Evolutionary conservation across 805 yeast species (phyloP).

Genomic region (Blastobotrys muscicola): DNA sequence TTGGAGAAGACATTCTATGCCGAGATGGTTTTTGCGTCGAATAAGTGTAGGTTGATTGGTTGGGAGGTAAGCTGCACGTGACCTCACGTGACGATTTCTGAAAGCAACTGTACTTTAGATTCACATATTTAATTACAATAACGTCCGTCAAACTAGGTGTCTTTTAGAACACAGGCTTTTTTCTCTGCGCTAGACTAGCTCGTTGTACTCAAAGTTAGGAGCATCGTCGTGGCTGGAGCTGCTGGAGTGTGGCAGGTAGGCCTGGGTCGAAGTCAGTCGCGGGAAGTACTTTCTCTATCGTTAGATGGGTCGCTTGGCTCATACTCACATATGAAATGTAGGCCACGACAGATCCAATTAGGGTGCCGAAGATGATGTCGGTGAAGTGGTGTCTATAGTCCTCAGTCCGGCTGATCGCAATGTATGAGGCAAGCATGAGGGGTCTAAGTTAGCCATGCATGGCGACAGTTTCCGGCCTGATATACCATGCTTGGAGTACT

Average conservation of each 20-base stretch:
- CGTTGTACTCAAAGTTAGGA: background rate
- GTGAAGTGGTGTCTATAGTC: constrained; percentile 92
- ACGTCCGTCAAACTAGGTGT: too few species aligned
- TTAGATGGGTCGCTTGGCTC: background rate
- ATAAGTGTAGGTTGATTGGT: constrained; percentile 6
- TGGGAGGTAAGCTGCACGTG: background rate
- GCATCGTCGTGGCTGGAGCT: background rate
- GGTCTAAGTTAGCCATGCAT: constrained; percentile 23
- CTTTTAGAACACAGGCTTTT: too few species aligned
- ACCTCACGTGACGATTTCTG: background rate
- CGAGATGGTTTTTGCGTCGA: constrained; percentile 1
- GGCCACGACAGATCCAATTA: constrained; percentile 56
- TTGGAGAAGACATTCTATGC: constrained; percentile 16
- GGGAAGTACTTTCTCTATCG: constrained; percentile 16
- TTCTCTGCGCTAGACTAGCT: background rate
- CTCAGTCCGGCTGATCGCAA: constrained; percentile 76
- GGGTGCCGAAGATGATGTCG: constrained; percentile 68
- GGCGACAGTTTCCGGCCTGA: background rate
- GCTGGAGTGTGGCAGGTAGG: constrained; percentile 10
- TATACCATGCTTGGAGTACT: too few species aligned
- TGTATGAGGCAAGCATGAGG: constrained; percentile 54
- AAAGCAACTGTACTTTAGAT: background rate
- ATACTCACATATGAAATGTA: constrained; percentile 29
- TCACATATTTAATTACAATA: background rate
- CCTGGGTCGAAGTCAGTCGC: constrained; percentile 6